These are phyloP conservation scores for Dioscorea cayenensis DNA, from an alignment of 116 monocot genomes.

Conservation along the genomic window DNA sequence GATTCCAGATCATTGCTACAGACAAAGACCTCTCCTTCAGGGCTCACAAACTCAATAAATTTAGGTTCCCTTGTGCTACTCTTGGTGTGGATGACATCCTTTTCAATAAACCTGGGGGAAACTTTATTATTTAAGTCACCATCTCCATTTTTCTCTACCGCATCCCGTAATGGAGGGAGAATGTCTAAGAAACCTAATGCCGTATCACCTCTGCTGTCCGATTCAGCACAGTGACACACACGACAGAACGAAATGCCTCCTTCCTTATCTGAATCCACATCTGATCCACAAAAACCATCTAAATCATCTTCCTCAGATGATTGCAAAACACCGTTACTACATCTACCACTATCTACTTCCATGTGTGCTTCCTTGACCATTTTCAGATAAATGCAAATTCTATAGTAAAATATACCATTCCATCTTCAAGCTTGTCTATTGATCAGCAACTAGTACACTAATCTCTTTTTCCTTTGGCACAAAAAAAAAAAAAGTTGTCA, in stretches of 20 bases:
- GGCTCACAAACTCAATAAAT: constrained; percentile 57
- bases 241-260: constrained; percentile 36
- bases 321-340: neutral
- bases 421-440: no score
- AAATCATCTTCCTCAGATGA: constrained; percentile 15
- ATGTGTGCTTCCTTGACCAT: constrained; percentile 18
- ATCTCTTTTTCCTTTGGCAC: no score
- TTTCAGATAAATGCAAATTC: neutral
- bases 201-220: constrained; percentile 48
- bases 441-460: no score
- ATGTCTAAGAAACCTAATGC: constrained; percentile 66
- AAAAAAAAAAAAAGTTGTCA: no score
- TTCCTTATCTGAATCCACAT: constrained; percentile 27
- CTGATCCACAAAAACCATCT: constrained; percentile 10
- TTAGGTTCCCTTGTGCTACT: constrained; percentile 4
- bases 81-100: constrained; percentile 10
- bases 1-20: constrained; percentile 70
- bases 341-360: constrained; percentile 9
- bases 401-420: neutral
- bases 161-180: constrained; percentile 32
- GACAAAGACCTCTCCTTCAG: constrained; percentile 77
- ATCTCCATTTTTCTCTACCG: constrained; percentile 14
- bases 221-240: constrained; percentile 74
- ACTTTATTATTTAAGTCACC: constrained; percentile 13
- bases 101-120: constrained; percentile 3